phyloP scores from a whole-genome alignment of 164 flowering plant genomes.

The Berberis thunbergii region DNA sequence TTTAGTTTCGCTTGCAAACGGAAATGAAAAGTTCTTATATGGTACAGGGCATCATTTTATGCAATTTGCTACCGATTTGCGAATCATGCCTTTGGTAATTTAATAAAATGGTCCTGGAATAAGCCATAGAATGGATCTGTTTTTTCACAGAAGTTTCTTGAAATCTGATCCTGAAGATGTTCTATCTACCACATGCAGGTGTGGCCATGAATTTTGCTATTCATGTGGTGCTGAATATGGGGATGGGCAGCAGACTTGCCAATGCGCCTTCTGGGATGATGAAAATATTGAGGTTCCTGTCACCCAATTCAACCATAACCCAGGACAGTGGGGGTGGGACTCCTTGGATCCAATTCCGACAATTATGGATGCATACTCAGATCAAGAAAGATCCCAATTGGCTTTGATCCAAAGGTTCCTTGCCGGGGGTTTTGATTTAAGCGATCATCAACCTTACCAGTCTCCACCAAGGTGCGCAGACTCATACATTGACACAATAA shows the following conservation, averaged over 20 bases:
- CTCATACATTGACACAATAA: conserved; percentile 73
- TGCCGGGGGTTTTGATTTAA: conserved; percentile 72
- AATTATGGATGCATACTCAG: conserved; percentile 68
- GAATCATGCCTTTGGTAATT: no score
- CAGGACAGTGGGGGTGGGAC: conserved; percentile 85
- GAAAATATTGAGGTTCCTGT: conserved; percentile 29
- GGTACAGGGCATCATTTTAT: no score
- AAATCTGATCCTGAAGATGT: background rate
- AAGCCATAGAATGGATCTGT: background rate
- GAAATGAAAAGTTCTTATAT: no score
- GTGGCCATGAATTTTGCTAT: conserved; percentile 84
- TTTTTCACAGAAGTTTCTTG: background rate
- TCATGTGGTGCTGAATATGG: conserved; percentile 80
- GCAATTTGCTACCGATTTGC: no score
- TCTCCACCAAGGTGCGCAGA: conserved; percentile 82
- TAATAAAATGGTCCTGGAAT: no score
- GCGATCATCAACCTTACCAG: conserved; percentile 59
- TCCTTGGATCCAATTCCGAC: conserved; percentile 59
- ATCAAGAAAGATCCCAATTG: conserved; percentile 82
- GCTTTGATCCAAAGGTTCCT: conserved; percentile 83
- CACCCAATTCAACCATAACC: conserved; percentile 30
- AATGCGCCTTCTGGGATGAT: conserved; percentile 78
- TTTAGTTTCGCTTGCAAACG: background rate
- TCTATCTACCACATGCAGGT: conserved; percentile 37
- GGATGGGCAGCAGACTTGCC: conserved; percentile 59